Conservation (phyloP, 225 moss, liverwort and hornwort species). For the Pseudisothecium myosuroides region DNA sequence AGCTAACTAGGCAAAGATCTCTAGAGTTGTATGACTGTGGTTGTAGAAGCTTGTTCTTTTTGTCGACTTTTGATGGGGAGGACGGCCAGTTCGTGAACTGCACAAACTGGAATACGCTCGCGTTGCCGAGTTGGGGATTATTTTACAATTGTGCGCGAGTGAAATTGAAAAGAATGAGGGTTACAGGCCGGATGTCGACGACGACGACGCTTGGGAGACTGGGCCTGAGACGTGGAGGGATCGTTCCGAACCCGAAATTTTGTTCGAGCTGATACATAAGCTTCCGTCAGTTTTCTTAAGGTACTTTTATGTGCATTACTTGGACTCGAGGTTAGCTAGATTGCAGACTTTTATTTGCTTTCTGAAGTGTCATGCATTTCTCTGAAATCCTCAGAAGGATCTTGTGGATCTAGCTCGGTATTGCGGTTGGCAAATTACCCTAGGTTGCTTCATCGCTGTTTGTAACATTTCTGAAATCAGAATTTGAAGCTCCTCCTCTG, state of each 20-base stretch:
- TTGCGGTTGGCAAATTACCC: neutral
- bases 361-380: neutral
- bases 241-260: neutral
- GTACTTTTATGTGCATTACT: neutral
- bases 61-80: neutral
- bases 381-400: neutral
- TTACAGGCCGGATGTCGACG: neutral
- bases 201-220: neutral
- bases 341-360: neutral
- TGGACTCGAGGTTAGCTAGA: neutral
- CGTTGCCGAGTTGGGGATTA: neutral
- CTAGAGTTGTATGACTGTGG: neutral
- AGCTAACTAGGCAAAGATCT: neutral
- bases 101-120: too few relatives aligned
- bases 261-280: neutral
- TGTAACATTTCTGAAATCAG: neutral
- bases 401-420: neutral
- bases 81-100: neutral
- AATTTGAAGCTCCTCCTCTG: neutral
- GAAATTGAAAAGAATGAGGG: neutral
- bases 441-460: neutral
- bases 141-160: neutral
- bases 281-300: neutral
- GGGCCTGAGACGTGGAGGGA: neutral
- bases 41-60: neutral